phyloP scores from a whole-genome alignment of 441 rosid species.

The Croton laevigatus region DNA sequence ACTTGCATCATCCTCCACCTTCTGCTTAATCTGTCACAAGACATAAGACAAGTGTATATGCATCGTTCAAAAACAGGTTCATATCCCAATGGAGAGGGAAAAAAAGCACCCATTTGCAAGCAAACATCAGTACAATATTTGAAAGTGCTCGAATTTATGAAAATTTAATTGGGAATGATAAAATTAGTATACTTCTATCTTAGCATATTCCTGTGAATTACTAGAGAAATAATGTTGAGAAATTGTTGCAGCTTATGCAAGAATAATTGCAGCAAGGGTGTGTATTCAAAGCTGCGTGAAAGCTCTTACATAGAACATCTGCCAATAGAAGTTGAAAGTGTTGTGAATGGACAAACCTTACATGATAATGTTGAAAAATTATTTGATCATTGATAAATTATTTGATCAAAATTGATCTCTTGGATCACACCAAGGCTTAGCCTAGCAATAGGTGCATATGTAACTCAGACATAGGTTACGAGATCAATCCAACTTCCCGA shows the following conservation, averaged over 20 bases:
- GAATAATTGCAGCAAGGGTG: not conserved
- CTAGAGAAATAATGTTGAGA: too few species aligned
- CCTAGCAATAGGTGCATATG: too few species aligned
- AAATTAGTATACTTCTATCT: not conserved
- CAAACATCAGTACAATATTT: not conserved
- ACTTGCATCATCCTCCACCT: slow-evolving; percentile 34
- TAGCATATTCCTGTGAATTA: not conserved
- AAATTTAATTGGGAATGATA: not conserved
- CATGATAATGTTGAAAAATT: not conserved
- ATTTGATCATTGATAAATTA: not conserved
- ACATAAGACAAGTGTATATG: slow-evolving; percentile 3
- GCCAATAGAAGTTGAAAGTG: not conserved
- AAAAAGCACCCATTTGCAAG: slow-evolving; percentile 7
- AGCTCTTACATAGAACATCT: not conserved
- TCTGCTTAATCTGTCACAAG: slow-evolving; percentile 56
- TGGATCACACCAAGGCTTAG: too few species aligned
- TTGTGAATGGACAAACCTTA: not conserved
- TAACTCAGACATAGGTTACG: too few species aligned
- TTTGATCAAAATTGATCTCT: not conserved
- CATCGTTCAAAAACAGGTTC: slow-evolving; percentile 3
- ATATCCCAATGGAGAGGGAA: not conserved
- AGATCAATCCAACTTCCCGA: too few species aligned
- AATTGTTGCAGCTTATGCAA: not conserved
- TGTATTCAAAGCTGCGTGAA: not conserved
- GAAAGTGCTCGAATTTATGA: not conserved